Evolutionary conservation across 1,284 basidiomycete species (phyloP), one percentile per base, ranked within the genome.

Genomic region (Kwoniella shivajii): DNA sequence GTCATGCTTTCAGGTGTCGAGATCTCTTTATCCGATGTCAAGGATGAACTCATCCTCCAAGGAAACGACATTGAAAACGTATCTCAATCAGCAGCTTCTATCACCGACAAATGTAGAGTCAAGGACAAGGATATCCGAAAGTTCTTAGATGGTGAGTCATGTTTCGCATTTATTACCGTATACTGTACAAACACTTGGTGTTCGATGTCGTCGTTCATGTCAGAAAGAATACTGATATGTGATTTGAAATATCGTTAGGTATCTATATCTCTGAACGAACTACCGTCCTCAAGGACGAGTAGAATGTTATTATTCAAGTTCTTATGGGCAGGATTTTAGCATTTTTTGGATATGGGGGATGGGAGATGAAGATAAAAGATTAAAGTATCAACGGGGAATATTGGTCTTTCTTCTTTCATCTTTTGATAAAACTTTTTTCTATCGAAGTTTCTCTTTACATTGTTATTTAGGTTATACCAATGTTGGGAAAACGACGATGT

Each of bases 101-200:
- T 97, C 78, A 94, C 96, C 79, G 92, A 92, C 71, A 83, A 88
- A 63, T 94, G 91, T 82, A 86, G 88, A 66, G 93, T 98, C 73
- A 89, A 91, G 80, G 92, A 96, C 87, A 97, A 97, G 84, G 93
- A 98, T 78, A 94, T 94, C 81, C 90, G 91, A 78, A 93, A 95
- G 84, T 78, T 79, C 76, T 64, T 79, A 53, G 78, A 74, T 58
- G 70, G 80, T 80, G 87, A 93, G 82, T 93, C 24, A 26, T 27
- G 30, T 27, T 4, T 24, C 45, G 11, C 14, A 18, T 60, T 51
- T 11, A 20, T 43, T 4, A 27, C 22, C n/a, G 27, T 24, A 26
- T 27, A 6, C 11, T 6, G 22, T 43, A 6, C 16, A n/a, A n/a
- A n/a, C n/a, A n/a, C n/a, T n/a, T n/a, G n/a, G n/a, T n/a, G n/a